Percentiles rank a stretch among this genome's conserved stretches.
phyloP scores from a whole-genome alignment of 2,329 filamentous ascomycete species.

The Zarea fungicola region DNA sequence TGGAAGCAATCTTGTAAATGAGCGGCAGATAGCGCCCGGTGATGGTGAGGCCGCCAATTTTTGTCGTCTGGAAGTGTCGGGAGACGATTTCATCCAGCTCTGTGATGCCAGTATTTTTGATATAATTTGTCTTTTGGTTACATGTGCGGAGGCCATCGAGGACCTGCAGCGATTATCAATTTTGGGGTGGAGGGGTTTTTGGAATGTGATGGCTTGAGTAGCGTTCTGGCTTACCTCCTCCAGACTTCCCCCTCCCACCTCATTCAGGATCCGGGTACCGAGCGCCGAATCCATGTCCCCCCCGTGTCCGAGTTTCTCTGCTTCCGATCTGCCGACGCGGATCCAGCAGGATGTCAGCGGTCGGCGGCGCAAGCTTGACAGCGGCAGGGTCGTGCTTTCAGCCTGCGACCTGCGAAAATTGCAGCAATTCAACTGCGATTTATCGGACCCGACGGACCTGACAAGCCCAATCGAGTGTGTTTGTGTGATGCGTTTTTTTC shows the following conservation, averaged over 20 bases:
- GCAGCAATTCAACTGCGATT: slow-evolving; percentile 56
- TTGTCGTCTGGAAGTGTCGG: slow-evolving; percentile 44
- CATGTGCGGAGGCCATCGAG: not conserved
- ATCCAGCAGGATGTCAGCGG: slow-evolving; percentile 45
- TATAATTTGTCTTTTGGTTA: slow-evolving; percentile 4
- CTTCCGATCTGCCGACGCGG: slow-evolving; percentile 42
- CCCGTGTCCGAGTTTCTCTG: slow-evolving; percentile 50
- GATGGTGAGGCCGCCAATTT: slow-evolving; percentile 42
- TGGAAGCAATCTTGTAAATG: slow-evolving; percentile 50
- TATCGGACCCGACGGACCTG: slow-evolving; percentile 40
- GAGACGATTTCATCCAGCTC: slow-evolving; percentile 42
- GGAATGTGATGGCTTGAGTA: not conserved
- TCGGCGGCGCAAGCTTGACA: slow-evolving; percentile 47
- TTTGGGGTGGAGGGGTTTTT: no score
- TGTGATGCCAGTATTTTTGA: slow-evolving; percentile 35
- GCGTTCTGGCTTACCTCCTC: slow-evolving; percentile 48
- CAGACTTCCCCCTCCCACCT: slow-evolving; percentile 52
- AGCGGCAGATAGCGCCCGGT: slow-evolving; percentile 50
- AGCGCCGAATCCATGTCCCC: slow-evolving; percentile 50
- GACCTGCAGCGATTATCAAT: not conserved
- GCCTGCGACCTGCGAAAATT: slow-evolving; percentile 53
- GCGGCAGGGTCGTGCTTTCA: slow-evolving; percentile 43
- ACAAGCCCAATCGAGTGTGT: slow-evolving; percentile 49
- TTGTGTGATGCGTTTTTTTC: slow-evolving; percentile 55
- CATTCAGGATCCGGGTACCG: slow-evolving; percentile 46